Percentiles rank a stretch among this genome's conserved stretches.
phyloP scores from a whole-genome alignment of 2,329 filamentous ascomycete species.

The Xylaria sp. region DNA sequence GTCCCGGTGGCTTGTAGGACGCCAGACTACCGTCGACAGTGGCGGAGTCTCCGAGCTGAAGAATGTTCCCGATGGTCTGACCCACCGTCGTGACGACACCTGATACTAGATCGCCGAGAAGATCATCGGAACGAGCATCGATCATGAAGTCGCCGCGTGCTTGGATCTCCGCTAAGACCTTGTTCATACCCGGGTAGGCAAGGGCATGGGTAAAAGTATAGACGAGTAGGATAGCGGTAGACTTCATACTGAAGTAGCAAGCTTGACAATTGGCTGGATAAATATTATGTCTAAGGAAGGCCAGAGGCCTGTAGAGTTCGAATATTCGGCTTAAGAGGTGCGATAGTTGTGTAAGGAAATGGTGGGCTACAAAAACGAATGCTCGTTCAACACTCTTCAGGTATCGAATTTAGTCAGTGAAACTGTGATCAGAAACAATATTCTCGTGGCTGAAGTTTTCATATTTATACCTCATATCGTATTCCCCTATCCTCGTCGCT shows the following conservation, averaged over 20 bases:
- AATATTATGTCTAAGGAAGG: neutral
- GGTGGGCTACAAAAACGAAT: neutral
- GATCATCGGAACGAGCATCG: constrained; percentile 27
- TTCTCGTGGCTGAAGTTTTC: neutral
- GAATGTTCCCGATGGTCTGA: constrained; percentile 33
- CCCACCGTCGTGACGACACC: constrained; percentile 26
- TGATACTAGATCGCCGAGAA: constrained; percentile 34
- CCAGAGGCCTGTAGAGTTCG: neutral
- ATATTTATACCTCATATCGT: constrained; percentile 14
- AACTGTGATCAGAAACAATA: neutral
- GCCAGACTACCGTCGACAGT: constrained; percentile 10
- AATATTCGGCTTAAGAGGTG: neutral
- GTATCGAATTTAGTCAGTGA: neutral
- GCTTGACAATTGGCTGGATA: neutral
- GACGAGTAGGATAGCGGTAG: constrained; percentile 23
- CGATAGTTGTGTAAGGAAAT: neutral
- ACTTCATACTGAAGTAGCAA: constrained; percentile 30
- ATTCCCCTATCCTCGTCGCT: neutral
- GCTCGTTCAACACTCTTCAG: neutral
- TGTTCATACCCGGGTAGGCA: constrained; percentile 37
- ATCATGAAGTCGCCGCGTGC: constrained; percentile 28
- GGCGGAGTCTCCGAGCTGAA: constrained; percentile 27
- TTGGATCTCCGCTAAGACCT: constrained; percentile 35
- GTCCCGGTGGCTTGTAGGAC: constrained; percentile 33
- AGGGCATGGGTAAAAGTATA: constrained; percentile 22